Conservation (phyloP, 148 eudicot genomes). For the Suaeda aralocaspica region DNA sequence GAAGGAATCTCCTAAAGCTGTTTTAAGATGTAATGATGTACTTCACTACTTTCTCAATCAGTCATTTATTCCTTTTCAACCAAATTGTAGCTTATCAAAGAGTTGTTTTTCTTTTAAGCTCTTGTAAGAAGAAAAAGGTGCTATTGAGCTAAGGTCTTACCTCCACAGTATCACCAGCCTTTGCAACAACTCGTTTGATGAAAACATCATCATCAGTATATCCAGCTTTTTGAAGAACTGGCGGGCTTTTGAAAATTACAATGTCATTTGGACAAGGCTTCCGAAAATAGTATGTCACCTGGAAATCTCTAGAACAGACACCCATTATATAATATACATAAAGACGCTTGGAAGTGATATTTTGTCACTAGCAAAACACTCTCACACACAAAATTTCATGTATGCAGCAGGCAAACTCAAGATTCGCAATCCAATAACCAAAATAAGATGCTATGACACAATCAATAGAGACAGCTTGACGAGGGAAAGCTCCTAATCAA, state of each 20-base stretch:
- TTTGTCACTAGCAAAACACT: background rate
- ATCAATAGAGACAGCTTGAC: background rate
- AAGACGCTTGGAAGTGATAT: background rate
- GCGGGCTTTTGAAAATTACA: constrained; percentile 91
- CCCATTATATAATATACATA: constrained; percentile 14
- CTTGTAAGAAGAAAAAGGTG: background rate
- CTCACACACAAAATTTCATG: background rate
- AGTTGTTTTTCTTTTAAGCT: background rate
- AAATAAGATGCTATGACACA: background rate
- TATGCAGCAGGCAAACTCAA: background rate
- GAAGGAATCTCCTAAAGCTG: background rate
- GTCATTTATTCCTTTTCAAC: background rate
- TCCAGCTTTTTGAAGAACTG: constrained; percentile 84
- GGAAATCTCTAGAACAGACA: constrained; percentile 35
- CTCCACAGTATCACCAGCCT: constrained; percentile 91
- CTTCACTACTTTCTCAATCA: no score
- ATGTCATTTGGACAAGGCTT: constrained; percentile 94
- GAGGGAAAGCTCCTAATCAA: background rate
- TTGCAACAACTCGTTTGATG: constrained; percentile 84
- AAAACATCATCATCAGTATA: constrained; percentile 90
- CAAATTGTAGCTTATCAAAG: background rate
- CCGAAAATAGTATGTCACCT: constrained; percentile 87
- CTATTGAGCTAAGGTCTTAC: constrained; percentile 30
- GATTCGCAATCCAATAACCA: background rate
- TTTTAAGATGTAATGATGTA: no score